Conservation (phyloP, 2,329 filamentous ascomycete species). For the Cladosporium sp. region DNA sequence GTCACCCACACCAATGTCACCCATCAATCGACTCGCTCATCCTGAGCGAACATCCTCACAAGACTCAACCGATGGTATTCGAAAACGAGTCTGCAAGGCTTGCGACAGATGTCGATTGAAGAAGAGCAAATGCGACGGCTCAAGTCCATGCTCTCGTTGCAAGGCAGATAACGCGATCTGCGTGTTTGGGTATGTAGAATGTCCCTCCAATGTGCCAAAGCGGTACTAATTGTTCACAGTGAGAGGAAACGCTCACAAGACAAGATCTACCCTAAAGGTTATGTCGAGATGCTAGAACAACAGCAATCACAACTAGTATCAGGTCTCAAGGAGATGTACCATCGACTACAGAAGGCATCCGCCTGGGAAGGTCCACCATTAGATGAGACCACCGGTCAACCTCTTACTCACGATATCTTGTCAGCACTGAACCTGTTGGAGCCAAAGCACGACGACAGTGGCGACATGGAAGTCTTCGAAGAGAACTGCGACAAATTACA, state of each 20-base stretch:
- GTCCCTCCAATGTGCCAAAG: too few relatives aligned
- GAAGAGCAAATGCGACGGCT: conserved; percentile 65
- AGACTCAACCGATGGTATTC: conserved; percentile 26
- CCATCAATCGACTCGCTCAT: conserved; percentile 21
- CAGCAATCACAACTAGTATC: conserved; percentile 60
- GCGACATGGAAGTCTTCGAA: conserved; percentile 51
- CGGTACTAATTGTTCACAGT: conserved; percentile 11
- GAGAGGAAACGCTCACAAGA: conserved; percentile 64
- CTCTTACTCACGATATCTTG: conserved; percentile 61
- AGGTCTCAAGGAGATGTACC: conserved; percentile 59
- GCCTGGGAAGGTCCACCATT: conserved; percentile 54
- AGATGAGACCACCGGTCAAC: conserved; percentile 51
- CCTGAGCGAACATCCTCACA: conserved; percentile 22
- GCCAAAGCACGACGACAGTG: conserved; percentile 42
- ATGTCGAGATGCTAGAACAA: conserved; percentile 63
- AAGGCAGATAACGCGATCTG: conserved; percentile 62
- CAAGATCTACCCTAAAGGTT: conserved; percentile 67
- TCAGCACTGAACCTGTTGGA: conserved; percentile 56
- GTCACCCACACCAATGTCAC: conserved; percentile 17
- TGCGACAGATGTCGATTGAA: conserved; percentile 63
- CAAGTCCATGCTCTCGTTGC: conserved; percentile 58
- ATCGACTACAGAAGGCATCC: conserved; percentile 47
- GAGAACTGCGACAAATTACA: conserved; percentile 55
- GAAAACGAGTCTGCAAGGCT: conserved; percentile 63
- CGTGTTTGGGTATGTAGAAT: conserved; percentile 50